Evolutionary conservation across 1,284 basidiomycete genomes (phyloP), one percentile per base, ranked within the genome.

Genomic region (Prillingera fragicola): DNA sequence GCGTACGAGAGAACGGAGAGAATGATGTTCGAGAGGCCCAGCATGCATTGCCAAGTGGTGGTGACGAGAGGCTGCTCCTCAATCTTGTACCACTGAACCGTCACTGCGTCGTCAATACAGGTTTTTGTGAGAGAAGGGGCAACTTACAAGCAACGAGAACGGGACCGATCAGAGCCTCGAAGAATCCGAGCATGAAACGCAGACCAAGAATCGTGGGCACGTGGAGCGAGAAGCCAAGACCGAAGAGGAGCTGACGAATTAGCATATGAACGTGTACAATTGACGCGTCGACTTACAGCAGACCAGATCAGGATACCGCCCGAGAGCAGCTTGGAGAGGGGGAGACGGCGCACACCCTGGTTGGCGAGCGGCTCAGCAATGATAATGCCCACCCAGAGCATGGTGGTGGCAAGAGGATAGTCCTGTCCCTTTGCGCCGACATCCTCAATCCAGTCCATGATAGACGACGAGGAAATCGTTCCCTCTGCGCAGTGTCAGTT

Each of bases 11-110:
- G 44, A 50, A 27, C 44, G 26, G 12, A 54, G 33, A 14, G 34
- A 33, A 57, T 31, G 19, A 42, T n/a, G 14, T 22, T 39, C 26
- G 48, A 28, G 13, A 50, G 3, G 5, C 38, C 56, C 8, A 52
- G 41, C 45, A 52, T 52, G n/a, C 45, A 18, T 29, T 54, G 54
- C 54, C 56, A 54, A 23, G 52, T 29, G 3, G 54, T 43, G 4
- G 34, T 45, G 31, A 54, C 41, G 15, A 49, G 43, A 0, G 51
- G 29, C 31, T 56, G 52, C 26, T 53, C 54, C n/a, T 43, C 36
- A 22, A 32, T 37, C 19, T 24, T 28, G 42, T 47, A 58, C 54
- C 54, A 58, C 26, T 46, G 49, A 12, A 55, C 48, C 15, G 54
- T 54, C 37, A 56, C 42, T 45, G 38, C 9, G 26, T n/a, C n/a